Base-by-base conservation (phyloP, 129 eudicot genomes). In the Ambrosia trifida region DNA sequence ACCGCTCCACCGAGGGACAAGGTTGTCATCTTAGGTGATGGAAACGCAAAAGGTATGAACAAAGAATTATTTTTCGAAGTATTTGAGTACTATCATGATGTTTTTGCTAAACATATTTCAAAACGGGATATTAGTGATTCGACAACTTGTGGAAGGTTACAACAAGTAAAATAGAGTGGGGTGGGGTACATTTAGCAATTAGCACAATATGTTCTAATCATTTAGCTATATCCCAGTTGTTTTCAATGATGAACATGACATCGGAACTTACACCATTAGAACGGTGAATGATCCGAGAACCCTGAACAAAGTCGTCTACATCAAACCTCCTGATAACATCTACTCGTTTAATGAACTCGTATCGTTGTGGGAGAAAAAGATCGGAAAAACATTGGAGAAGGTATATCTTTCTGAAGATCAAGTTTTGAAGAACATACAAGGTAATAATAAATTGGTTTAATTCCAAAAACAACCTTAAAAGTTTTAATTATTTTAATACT, bases 281-380 rank as follows among this genome's bases (percentile, higher is more conserved):
- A 81, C 84, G 7, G 81, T 79, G 67, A 84, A 83, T 68, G 87
- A 83, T 67, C 87, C 87, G 16, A 75, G 81, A 65, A 83, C 87
- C 58, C 66, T 83, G n/a, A 83, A 83, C 69, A 83, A 83, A 58
- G 19, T 66, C 44, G 84, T 83, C 18, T 83, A 79, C 58, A 71
- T 83, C 72, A 79, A 63, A 60, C 84, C 87, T 13, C 72, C 84
- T 10, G 24, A 24, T 28, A 83, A 83, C 76, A 65, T 61, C 9
- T 79, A 69, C 71, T 79, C 87, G 4, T 79, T 83, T 17, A 79
- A 83, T 19, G 84, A 83, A 20, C 71, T 83, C 10, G 81, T 83
- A 44, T 79, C 84, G 6, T 71, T 79, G 70, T 83, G 87, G 87
- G 87, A 83, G 81, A 83, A 83, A 52, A 83, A 79, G 78, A 82